Conservation (phyloP, 2,329 filamentous ascomycete species). For the Exophiala oligosperma region DNA sequence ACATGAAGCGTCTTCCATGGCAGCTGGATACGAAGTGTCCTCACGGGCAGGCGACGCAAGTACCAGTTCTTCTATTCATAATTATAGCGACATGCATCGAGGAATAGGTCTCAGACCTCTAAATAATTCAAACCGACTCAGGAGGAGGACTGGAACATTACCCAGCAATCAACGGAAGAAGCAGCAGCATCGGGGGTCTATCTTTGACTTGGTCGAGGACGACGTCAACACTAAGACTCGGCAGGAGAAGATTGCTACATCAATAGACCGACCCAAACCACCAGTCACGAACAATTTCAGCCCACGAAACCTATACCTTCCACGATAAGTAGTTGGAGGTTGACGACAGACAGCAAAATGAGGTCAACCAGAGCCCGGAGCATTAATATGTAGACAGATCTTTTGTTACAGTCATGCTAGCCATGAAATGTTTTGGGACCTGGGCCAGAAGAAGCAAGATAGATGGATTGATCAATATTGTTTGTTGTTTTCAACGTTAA, state of each 20-base stretch:
- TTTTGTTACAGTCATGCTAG: too few relatives aligned
- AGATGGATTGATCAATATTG: background rate
- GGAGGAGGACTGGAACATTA: constrained; percentile 6
- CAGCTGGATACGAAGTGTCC: too few relatives aligned
- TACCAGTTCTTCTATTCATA: background rate
- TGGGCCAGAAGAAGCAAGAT: background rate
- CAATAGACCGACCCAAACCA: background rate
- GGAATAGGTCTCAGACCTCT: background rate
- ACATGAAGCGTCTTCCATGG: too few relatives aligned
- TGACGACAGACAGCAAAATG: background rate
- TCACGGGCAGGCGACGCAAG: too few relatives aligned
- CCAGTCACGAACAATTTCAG: background rate
- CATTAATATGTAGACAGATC: background rate
- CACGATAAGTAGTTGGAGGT: background rate
- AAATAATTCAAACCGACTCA: constrained; percentile 1
- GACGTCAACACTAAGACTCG: constrained; percentile 1
- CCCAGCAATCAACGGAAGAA: background rate
- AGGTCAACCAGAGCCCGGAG: background rate
- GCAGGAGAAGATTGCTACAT: background rate
- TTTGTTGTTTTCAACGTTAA: too few relatives aligned
- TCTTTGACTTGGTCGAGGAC: constrained; percentile 25
- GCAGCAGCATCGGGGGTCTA: constrained; percentile 10
- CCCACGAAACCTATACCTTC: constrained; percentile 9
- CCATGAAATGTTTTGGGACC: background rate
- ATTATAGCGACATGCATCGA: background rate